Conservation (phyloP, 2,329 filamentous ascomycete species). For the Immersiporthe knoxdaviesiana region DNA sequence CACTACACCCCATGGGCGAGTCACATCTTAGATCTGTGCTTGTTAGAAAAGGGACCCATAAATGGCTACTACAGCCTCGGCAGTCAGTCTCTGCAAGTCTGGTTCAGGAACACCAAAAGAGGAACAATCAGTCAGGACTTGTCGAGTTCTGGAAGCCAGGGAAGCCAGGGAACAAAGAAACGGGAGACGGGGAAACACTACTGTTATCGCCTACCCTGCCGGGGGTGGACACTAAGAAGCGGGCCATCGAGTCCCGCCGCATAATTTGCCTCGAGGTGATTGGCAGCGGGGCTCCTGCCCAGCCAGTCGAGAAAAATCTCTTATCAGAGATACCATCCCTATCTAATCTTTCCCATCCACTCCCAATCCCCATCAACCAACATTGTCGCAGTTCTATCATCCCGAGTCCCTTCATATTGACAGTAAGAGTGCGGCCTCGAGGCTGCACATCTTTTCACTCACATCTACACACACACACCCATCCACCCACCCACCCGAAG, state of each 20-base stretch:
- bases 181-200: neutral
- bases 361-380: constrained; percentile 17
- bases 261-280: constrained; percentile 6
- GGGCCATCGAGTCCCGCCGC: neutral
- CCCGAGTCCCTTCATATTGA: neutral
- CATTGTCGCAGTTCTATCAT: constrained; percentile 13
- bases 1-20: neutral
- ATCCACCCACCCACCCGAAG: too few species aligned
- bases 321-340: constrained; percentile 19
- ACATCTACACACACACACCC: neutral
- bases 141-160: neutral
- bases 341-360: constrained; percentile 21
- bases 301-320: constrained; percentile 14
- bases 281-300: neutral
- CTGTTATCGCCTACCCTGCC: constrained; percentile 14
- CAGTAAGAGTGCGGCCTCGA: constrained; percentile 18
- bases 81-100: neutral
- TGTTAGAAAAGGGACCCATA: neutral
- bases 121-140: neutral
- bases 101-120: neutral
- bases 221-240: constrained; percentile 10
- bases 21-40: neutral
- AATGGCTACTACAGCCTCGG: neutral
- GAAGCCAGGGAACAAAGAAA: neutral
- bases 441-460: constrained; percentile 20